These are phyloP conservation scores for Fusarium zealandicum DNA, from an alignment of 2,329 filamentous ascomycete species.

Conservation along the genomic window DNA sequence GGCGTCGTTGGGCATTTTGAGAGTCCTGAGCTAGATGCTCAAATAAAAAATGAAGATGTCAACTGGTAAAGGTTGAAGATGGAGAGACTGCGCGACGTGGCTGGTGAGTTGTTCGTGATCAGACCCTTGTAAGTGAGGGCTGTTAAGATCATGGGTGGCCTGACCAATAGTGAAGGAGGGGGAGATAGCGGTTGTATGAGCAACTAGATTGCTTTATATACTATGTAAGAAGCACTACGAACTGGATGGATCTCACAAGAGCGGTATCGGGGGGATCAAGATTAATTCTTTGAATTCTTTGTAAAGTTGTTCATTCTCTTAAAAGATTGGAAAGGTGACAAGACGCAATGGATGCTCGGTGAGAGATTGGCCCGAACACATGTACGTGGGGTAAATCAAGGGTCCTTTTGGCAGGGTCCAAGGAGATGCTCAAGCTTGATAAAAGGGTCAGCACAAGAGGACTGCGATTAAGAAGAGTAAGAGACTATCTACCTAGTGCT, in stretches of 20 bases:
- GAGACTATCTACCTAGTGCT: too few relatives aligned
- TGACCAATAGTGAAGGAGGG: slow-evolving; percentile 11
- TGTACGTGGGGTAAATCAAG: slow-evolving; percentile 11
- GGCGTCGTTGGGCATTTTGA: slow-evolving; percentile 26
- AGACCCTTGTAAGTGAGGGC: slow-evolving; percentile 32
- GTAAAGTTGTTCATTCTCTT: too few relatives aligned
- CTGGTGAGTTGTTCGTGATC: slow-evolving; percentile 24
- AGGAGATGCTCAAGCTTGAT: background rate
- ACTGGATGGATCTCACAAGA: too few relatives aligned
- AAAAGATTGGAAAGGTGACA: too few relatives aligned
- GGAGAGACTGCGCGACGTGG: slow-evolving; percentile 6
- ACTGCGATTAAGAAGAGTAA: too few relatives aligned
- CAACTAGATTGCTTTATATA: background rate
- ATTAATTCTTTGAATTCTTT: too few relatives aligned
- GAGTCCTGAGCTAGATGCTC: background rate
- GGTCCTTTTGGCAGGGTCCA: slow-evolving; percentile 4
- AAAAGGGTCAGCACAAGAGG: too few relatives aligned
- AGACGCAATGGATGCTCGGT: background rate
- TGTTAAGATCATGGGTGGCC: slow-evolving; percentile 28
- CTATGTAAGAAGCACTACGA: too few relatives aligned
- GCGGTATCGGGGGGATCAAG: too few relatives aligned
- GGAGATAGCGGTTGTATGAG: slow-evolving; percentile 5
- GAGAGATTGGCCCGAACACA: slow-evolving; percentile 8
- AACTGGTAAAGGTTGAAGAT: background rate
- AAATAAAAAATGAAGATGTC: background rate